phyloP scores from a whole-genome alignment of 441 rosid genomes.

The Eutrema salsugineum region DNA sequence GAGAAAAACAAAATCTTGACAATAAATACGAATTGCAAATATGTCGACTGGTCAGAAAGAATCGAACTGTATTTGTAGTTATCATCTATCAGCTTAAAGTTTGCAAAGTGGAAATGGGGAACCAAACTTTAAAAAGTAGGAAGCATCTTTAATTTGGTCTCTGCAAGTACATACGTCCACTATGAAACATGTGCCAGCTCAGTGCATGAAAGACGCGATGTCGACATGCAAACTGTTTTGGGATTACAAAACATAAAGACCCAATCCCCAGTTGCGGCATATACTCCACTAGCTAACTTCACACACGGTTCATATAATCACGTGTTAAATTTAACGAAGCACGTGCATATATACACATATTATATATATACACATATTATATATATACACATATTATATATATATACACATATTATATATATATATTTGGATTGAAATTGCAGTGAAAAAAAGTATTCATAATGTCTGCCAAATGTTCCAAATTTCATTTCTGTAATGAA shows the following conservation, averaged over 20 bases:
- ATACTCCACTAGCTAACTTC: background rate
- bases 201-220: slow-evolving; percentile 18
- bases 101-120: background rate
- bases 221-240: slow-evolving; percentile 9
- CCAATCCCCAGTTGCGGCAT: background rate
- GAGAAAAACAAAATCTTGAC: no score
- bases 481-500: no score
- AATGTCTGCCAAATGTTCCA: no score
- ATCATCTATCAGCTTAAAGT: background rate
- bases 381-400: no score
- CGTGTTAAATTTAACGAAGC: background rate
- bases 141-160: background rate
- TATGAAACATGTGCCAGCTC: background rate
- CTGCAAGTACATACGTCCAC: background rate
- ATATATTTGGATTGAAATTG: no score
- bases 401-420: no score
- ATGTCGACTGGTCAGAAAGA: background rate
- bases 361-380: no score
- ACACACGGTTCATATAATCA: background rate
- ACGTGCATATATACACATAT: no score
- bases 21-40: no score
- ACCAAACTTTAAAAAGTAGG: background rate
- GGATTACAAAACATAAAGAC: background rate
- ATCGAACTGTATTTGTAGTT: background rate
- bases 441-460: no score